These are phyloP conservation scores for Handroanthus guayacan DNA, from an alignment of 257 asterid genomes.

Conservation along the genomic window DNA sequence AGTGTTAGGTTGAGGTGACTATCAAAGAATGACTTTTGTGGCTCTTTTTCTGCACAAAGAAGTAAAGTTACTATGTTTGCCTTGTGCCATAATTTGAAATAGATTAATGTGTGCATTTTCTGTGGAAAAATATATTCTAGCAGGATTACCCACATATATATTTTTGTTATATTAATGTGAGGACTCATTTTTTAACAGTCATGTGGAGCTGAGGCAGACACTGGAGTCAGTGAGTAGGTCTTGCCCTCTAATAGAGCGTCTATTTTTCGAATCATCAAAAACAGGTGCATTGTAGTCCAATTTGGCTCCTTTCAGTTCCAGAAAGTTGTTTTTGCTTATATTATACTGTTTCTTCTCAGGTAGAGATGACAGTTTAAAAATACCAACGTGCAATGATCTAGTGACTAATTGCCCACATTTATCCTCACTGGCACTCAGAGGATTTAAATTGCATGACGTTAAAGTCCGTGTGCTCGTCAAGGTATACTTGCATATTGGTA, in stretches of 20 bases:
- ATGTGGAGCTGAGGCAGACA: conserved; percentile 71
- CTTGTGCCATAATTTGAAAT: background rate
- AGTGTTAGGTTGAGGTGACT: conserved; percentile 6
- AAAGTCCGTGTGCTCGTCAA: conserved; percentile 69
- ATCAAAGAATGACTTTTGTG: background rate
- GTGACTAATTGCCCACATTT: conserved; percentile 68
- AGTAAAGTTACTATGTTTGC: background rate
- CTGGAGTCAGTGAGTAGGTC: conserved; percentile 75
- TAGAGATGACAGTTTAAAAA: conserved; percentile 82
- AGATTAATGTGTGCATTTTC: background rate
- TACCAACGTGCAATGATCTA: conserved; percentile 67
- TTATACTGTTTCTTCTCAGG: conserved; percentile 51
- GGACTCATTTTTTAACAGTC: conserved; percentile 46
- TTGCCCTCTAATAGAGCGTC: conserved; percentile 75
- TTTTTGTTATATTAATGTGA: conserved; percentile 34
- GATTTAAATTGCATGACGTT: conserved; percentile 71
- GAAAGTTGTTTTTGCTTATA: conserved; percentile 36
- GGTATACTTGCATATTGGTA: conserved; percentile 51
- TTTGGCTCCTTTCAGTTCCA: conserved; percentile 14
- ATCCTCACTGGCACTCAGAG: conserved; percentile 74
- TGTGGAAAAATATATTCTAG: background rate
- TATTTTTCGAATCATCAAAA: conserved; percentile 75
- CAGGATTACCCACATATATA: conserved; percentile 7
- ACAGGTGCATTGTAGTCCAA: conserved; percentile 54
- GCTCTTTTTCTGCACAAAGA: background rate